phyloP scores from a whole-genome alignment of 805 yeast genomes.

The Metahyphopichia silvanorum region DNA sequence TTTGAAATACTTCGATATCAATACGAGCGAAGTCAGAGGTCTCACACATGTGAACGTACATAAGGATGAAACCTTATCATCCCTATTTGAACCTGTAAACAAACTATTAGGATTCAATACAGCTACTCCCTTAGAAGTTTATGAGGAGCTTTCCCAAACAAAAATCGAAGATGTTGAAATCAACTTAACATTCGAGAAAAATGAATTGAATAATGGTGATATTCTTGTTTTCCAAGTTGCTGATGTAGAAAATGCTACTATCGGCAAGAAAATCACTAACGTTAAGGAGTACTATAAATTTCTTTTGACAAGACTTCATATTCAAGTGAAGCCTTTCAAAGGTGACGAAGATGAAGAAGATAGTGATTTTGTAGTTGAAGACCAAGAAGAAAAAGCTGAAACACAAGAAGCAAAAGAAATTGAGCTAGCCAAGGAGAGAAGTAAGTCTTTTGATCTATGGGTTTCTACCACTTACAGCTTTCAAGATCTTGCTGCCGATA shows the following conservation, averaged over 20 bases:
- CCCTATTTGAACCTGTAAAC: constrained; percentile 39
- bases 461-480: constrained; percentile 59
- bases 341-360: constrained; percentile 48
- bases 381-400: constrained; percentile 6
- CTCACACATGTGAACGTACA: constrained; percentile 56
- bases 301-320: constrained; percentile 58
- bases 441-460: constrained; percentile 57
- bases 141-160: constrained; percentile 61
- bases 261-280: constrained; percentile 15
- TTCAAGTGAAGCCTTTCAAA: constrained; percentile 47
- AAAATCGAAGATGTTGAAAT: constrained; percentile 45
- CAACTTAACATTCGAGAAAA: constrained; percentile 44
- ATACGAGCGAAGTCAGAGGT: constrained; percentile 56
- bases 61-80: constrained; percentile 42
- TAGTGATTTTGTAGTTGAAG: constrained; percentile 39
- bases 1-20: constrained; percentile 65
- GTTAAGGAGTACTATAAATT: constrained; percentile 50
- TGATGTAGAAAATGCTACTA: constrained; percentile 17
- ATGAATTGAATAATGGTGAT: constrained; percentile 68
- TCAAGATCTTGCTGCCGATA: constrained; percentile 55
- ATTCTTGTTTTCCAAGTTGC: constrained; percentile 43
- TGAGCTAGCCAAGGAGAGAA: constrained; percentile 14
- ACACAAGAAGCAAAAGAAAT: constrained; percentile 13
- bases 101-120: constrained; percentile 37
- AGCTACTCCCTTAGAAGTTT: constrained; percentile 33